These are phyloP conservation scores for Citrullus amarus DNA, from an alignment of 306 rosid genomes.

Conservation along the genomic window DNA sequence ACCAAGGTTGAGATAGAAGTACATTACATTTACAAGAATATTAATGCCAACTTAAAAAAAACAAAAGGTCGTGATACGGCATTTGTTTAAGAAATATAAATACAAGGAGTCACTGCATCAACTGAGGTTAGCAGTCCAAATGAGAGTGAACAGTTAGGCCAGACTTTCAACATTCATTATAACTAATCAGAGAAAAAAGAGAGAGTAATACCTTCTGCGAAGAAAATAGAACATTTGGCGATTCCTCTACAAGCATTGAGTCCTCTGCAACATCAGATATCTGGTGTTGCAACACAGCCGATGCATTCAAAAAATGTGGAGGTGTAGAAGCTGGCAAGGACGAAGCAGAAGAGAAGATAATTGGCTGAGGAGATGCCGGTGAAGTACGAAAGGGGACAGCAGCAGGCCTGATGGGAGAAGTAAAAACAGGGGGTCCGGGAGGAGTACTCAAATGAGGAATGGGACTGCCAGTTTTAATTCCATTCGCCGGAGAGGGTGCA, in stretches of 20 bases:
- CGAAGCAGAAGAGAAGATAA: constrained; percentile 51
- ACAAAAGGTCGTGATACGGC: neutral
- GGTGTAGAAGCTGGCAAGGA: constrained; percentile 60
- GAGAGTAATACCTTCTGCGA: constrained; percentile 57
- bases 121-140: neutral
- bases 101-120: neutral
- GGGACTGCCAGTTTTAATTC: constrained; percentile 48
- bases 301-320: constrained; percentile 46
- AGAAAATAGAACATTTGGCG: constrained; percentile 74
- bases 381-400: constrained; percentile 88
- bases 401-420: constrained; percentile 90
- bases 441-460: constrained; percentile 85
- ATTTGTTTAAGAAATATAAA: neutral
- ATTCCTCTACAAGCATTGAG: constrained; percentile 31
- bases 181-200: neutral
- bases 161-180: neutral
- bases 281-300: constrained; percentile 41
- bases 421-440: constrained; percentile 94
- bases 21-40: neutral
- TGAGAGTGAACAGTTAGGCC: neutral
- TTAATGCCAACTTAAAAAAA: neutral
- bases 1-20: constrained; percentile 6
- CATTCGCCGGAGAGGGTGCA: constrained; percentile 50
- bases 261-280: constrained; percentile 39
- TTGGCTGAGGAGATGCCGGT: constrained; percentile 90